phyloP scores from a whole-genome alignment of 805 yeast genomes.

The Nakazawaea anatomiae region DNA sequence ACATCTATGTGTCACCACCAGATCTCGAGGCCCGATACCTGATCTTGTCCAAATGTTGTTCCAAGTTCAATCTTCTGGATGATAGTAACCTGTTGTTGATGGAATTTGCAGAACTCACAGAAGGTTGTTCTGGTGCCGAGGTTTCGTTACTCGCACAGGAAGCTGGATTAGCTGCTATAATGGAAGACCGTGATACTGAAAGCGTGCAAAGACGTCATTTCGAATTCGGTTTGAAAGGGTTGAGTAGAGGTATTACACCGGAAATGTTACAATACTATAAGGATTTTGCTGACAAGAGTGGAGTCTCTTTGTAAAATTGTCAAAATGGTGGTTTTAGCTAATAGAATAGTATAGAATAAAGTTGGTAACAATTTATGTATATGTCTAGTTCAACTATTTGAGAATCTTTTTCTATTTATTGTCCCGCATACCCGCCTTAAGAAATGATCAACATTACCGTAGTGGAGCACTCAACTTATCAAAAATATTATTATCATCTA shows the following conservation, averaged over 20 bases:
- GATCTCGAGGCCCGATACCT: conserved; percentile 74
- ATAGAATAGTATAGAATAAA: no score
- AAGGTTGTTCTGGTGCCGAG: conserved; percentile 97
- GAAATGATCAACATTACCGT: conserved; percentile 1
- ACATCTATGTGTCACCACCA: conserved; percentile 91
- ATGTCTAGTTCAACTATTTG: no score
- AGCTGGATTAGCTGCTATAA: conserved; percentile 91
- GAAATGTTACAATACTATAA: conserved; percentile 79
- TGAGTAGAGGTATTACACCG: conserved; percentile 73
- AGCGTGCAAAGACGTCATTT: conserved; percentile 63
- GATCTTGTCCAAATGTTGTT: conserved; percentile 65
- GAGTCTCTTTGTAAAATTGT: background rate
- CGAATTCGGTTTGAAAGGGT: conserved; percentile 57
- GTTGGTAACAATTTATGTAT: no score
- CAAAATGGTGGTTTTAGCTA: background rate
- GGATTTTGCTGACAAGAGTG: conserved; percentile 36
- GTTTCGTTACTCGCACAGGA: conserved; percentile 89
- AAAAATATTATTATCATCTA: conserved; percentile 11
- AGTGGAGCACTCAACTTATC: conserved; percentile 4
- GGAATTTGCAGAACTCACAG: conserved; percentile 56
- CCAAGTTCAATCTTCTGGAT: conserved; percentile 55
- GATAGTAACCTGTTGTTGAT: conserved; percentile 23
- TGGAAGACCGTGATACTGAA: conserved; percentile 58
- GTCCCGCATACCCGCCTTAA: background rate
- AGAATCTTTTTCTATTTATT: no score